A percentile compares a stretch with the other conserved stretches of the same genome.
Conservation (phyloP, 2,329 filamentous ascomycete genomes). For the Atkinsonella hypoxylon region DNA sequence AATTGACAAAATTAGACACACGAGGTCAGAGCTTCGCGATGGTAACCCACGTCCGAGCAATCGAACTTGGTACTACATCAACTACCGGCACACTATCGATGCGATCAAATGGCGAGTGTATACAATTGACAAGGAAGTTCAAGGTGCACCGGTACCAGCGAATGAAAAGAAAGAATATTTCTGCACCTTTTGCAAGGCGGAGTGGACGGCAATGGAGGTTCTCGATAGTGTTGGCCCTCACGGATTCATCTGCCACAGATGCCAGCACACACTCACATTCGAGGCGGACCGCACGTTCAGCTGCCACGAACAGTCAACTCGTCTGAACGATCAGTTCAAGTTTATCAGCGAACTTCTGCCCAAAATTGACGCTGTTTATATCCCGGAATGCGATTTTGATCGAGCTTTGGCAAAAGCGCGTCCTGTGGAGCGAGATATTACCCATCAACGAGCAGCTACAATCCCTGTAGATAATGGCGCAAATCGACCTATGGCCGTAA, state of each 20-base stretch:
- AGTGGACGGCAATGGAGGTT: constrained; percentile 86
- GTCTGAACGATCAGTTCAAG: constrained; percentile 67
- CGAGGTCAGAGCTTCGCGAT: constrained; percentile 61
- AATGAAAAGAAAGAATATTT: constrained; percentile 86
- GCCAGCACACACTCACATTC: constrained; percentile 50
- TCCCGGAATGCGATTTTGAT: constrained; percentile 66
- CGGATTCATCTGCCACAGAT: constrained; percentile 78
- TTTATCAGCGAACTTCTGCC: constrained; percentile 67
- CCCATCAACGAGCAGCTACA: constrained; percentile 51
- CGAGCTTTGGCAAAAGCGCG: constrained; percentile 50
- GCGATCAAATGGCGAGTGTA: constrained; percentile 92
- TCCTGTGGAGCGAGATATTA: constrained; percentile 54
- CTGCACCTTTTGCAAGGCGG: constrained; percentile 67
- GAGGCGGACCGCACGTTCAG: constrained; percentile 56
- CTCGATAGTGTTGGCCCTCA: constrained; percentile 58
- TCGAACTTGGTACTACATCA: constrained; percentile 93
- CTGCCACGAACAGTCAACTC: constrained; percentile 60
- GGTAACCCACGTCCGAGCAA: constrained; percentile 72
- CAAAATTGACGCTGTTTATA: constrained; percentile 60
- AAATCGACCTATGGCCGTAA: constrained; percentile 54
- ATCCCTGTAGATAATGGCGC: constrained; percentile 41
- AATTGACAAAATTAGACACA: constrained; percentile 43
- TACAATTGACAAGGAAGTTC: constrained; percentile 77
- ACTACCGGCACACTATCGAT: constrained; percentile 88
- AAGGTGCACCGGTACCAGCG: constrained; percentile 67